These are phyloP conservation scores for Suillus placidus DNA, from an alignment of 768 basidiomycete genomes.

Conservation along the genomic window DNA sequence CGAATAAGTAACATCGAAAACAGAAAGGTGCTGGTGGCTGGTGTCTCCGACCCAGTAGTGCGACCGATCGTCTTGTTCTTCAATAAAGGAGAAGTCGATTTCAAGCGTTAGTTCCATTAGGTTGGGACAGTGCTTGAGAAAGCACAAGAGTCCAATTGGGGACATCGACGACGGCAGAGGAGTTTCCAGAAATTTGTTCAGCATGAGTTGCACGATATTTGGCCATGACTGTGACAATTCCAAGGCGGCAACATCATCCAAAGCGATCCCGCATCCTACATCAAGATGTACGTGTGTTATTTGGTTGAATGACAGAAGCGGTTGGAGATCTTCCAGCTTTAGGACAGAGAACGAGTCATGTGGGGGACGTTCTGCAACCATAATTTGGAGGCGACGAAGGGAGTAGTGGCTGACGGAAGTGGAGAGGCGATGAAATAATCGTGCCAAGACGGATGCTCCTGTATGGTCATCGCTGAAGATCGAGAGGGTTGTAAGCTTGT, in stretches of 20 bases:
- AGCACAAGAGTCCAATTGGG: conserved; percentile 21
- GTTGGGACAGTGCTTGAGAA: conserved; percentile 18
- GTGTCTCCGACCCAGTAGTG: conserved; percentile 3
- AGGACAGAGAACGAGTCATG: background rate
- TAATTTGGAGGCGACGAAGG: conserved; percentile 1
- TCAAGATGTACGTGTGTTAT: conserved; percentile 26
- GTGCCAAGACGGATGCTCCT: background rate
- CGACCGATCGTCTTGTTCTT: conserved; percentile 13
- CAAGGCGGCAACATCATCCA: conserved; percentile 26
- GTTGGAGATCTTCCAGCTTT: background rate
- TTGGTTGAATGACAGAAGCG: conserved; percentile 18
- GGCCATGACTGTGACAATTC: conserved; percentile 25
- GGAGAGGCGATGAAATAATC: background rate
- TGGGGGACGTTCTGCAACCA: background rate
- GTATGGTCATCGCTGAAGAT: background rate
- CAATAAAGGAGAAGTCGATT: conserved; percentile 23
- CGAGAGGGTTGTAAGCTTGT: background rate
- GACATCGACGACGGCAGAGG: conserved; percentile 13
- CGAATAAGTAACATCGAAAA: conserved; percentile 21
- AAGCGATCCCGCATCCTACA: conserved; percentile 20
- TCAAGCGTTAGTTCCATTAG: conserved; percentile 22
- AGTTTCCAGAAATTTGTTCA: background rate
- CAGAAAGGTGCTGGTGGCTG: background rate
- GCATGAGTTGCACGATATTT: background rate
- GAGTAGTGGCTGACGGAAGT: background rate